Base-by-base conservation (phyloP, 805 yeast genomes). In the Cyberlindnera japonica region DNA sequence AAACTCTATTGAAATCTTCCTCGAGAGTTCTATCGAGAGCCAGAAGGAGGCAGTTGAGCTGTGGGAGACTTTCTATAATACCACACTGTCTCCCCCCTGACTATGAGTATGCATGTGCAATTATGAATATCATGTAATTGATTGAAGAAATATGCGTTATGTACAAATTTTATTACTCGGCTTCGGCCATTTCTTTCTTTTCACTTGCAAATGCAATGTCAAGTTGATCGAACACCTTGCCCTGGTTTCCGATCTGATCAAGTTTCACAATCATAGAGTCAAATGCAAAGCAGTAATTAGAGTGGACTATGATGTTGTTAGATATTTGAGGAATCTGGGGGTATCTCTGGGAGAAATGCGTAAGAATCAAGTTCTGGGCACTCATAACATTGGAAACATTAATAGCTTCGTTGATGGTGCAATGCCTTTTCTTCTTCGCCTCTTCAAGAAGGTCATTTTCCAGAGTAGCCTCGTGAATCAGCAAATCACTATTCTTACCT, bases 261-360 rank as follows among this genome's bases (percentile, higher is more conserved):
- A 69, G 64, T 33, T 61, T 61, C 9, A 79, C 63, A 39, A 69
- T 65, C 82, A 81, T 79, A 22, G 83, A 77, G 57, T 83, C 91
- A 55, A 78, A 81, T 1, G 83, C 89, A 56, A 79, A 69, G 62
- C 64, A 65, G 61, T 57, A 59, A 54, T 66, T 66, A 9, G 64
- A 58, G 32, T 48, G 41, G 18, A 62, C 55, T 11, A 45, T 38
- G 14, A 54, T 45, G 39, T 57, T 53, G 30, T 59, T 52, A 21
- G 62, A 59, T 9, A 61, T 49, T 28, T 57, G 58, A 10, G 78
- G 81, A 17, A 79, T 57, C 44, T 75, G 74, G 3, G 86, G 83
- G 55, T 87, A 93, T 47, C 99, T 72, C 48, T 93, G 95, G 43
- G 95, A 84, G 64, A 93, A 90, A 65, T 93, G 99, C 0, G 99